Percentiles rank a stretch among this genome's conserved stretches.
phyloP scores from a whole-genome alignment of 805 yeast species.

The Lipomyces kockii region DNA sequence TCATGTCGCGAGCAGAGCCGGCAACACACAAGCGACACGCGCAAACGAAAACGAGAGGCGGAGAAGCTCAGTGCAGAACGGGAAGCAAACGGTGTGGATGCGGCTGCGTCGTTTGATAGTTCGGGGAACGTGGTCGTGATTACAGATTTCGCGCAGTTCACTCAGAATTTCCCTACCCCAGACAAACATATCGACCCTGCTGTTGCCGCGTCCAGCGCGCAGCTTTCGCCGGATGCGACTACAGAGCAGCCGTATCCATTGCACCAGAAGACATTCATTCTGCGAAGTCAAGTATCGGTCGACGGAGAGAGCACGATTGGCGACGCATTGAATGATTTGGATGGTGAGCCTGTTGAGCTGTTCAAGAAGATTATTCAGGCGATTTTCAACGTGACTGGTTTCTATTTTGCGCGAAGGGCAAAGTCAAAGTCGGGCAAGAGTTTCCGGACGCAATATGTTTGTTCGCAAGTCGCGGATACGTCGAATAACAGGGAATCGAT shows the following conservation, averaged over 20 bases:
- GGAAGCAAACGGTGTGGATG: background rate
- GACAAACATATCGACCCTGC: conserved; percentile 4
- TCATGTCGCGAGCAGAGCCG: conserved; percentile 33
- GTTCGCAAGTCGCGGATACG: conserved; percentile 36
- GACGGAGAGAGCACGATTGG: conserved; percentile 60
- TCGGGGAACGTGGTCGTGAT: conserved; percentile 9
- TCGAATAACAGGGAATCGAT: conserved; percentile 24
- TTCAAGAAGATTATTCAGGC: conserved; percentile 23
- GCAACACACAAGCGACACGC: conserved; percentile 32
- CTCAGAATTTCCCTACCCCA: conserved; percentile 23
- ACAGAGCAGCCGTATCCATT: background rate
- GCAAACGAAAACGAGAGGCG: conserved; percentile 32
- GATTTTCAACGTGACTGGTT: conserved; percentile 28
- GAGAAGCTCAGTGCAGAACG: conserved; percentile 8
- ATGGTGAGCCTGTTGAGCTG: conserved; percentile 41
- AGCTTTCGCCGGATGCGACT: background rate
- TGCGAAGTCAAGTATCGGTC: conserved; percentile 26
- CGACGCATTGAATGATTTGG: conserved; percentile 65
- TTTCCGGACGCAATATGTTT: conserved; percentile 32
- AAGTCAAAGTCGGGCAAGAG: conserved; percentile 27
- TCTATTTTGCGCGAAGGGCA: conserved; percentile 33
- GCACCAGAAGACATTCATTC: conserved; percentile 19
- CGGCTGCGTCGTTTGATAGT: background rate
- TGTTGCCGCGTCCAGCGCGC: conserved; percentile 5
- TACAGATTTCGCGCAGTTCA: conserved; percentile 16